These are phyloP conservation scores for Coemansia linderi DNA, from an alignment of 371 early-diverging fungal species.

Conservation along the genomic window DNA sequence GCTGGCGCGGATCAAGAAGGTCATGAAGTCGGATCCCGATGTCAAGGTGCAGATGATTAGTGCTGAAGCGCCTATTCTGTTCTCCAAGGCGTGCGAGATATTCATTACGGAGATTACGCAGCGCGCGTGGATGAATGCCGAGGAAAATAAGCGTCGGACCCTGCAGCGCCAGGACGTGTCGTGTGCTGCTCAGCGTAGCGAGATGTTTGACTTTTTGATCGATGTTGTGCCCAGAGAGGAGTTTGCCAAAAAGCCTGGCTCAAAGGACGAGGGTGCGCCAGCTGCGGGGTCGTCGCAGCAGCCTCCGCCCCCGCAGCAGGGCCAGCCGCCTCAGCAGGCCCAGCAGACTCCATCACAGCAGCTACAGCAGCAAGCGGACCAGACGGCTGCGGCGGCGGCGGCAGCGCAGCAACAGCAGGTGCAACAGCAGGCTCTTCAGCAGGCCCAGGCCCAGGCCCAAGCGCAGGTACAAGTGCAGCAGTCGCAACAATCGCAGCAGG, in stretches of 20 bases:
- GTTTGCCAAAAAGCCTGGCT: constrained; percentile 45
- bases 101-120: constrained; percentile 96
- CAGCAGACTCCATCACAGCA: background rate
- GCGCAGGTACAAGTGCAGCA: constrained; percentile 10
- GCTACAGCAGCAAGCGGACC: background rate
- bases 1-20: constrained; percentile 98
- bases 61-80: constrained; percentile 92
- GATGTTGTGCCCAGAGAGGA: constrained; percentile 98
- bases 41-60: constrained; percentile 92
- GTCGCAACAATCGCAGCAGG: constrained; percentile 19
- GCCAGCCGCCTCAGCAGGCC: background rate
- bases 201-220: constrained; percentile 98
- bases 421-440: constrained; percentile 11
- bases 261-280: constrained; percentile 25
- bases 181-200: constrained; percentile 90
- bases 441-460: constrained; percentile 18
- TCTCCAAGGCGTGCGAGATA: constrained; percentile 96
- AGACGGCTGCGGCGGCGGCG: constrained; percentile 13
- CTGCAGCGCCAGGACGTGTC: constrained; percentile 95
- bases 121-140: constrained; percentile 98
- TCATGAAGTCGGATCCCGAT: constrained; percentile 99
- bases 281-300: background rate
- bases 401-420: constrained; percentile 20
- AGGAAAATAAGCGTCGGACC: constrained; percentile 98
- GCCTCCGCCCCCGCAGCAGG: background rate